These are phyloP conservation scores for Aspergillus asperescens DNA, from an alignment of 495 filamentous ascomycete species.

Conservation along the genomic window DNA sequence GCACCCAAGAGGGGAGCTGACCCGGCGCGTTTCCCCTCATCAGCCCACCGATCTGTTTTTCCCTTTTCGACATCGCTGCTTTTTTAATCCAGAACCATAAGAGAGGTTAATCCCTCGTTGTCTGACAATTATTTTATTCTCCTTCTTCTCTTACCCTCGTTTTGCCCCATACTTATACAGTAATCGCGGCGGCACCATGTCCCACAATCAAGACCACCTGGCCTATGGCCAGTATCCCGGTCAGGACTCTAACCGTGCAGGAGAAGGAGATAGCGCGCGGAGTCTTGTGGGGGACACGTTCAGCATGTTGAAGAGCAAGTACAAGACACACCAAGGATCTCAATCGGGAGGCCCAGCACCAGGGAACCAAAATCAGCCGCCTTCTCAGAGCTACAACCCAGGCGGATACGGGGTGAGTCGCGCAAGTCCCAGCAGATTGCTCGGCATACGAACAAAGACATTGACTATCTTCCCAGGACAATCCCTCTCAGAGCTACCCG, in stretches of 20 bases:
- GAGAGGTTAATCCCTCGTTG: background rate
- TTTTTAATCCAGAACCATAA: constrained; percentile 2
- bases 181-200: constrained; percentile 28
- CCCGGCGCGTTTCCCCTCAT: background rate
- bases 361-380: constrained; percentile 12
- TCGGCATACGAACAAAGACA: background rate
- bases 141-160: background rate
- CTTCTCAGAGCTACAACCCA: constrained; percentile 5
- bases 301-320: constrained; percentile 42
- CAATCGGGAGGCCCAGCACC: constrained; percentile 11
- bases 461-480: background rate
- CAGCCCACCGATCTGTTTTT: background rate
- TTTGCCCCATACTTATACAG: background rate
- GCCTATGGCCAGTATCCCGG: constrained; percentile 53
- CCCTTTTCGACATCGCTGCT: background rate
- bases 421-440: background rate
- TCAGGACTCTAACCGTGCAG: constrained; percentile 22
- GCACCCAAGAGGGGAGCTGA: background rate
- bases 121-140: constrained; percentile 6
- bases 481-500: constrained; percentile 8
- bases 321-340: constrained; percentile 30
- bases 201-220: constrained; percentile 44
- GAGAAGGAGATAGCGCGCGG: constrained; percentile 32
- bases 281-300: constrained; percentile 53
- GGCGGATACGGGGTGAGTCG: background rate